Evolutionary conservation across 257 asterid species (phyloP).

Genomic region (Gentiana dahurica): DNA sequence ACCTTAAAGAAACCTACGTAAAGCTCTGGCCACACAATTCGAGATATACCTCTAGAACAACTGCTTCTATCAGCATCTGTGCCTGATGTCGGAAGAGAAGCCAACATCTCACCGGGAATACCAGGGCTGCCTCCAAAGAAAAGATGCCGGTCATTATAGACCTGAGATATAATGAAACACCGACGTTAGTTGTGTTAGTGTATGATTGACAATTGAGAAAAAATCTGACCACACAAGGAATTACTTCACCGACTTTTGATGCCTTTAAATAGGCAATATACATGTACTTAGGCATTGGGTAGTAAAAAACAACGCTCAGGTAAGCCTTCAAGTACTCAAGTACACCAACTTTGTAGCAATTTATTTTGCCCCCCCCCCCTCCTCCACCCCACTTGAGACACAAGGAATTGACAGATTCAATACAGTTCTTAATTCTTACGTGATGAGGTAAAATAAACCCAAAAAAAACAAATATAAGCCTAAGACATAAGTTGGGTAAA

Average conservation of each 20-base stretch:
- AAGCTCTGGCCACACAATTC: not conserved
- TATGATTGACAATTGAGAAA: too few relatives aligned
- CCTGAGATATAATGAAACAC: constrained; percentile 35
- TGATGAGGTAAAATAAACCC: not conserved
- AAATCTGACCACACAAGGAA: too few relatives aligned
- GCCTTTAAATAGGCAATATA: too few relatives aligned
- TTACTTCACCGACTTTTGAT: too few relatives aligned
- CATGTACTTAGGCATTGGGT: too few relatives aligned
- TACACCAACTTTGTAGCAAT: too few relatives aligned
- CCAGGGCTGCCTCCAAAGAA: constrained; percentile 89
- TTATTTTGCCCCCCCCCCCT: too few relatives aligned
- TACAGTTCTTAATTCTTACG: not conserved
- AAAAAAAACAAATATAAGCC: not conserved
- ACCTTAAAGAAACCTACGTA: too few relatives aligned
- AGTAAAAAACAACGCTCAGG: too few relatives aligned
- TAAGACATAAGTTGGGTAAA: not conserved
- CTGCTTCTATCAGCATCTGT: constrained; percentile 59
- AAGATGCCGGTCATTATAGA: constrained; percentile 76
- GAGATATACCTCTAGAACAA: constrained; percentile 60
- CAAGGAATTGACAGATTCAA: not conserved
- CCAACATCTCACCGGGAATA: constrained; percentile 58
- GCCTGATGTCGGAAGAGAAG: constrained; percentile 40
- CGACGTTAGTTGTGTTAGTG: not conserved
- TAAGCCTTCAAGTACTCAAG: too few relatives aligned
- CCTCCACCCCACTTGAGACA: too few relatives aligned